These are phyloP conservation scores for Coleophoma eucalyptorum DNA, from an alignment of 2,329 filamentous ascomycete species.

Conservation along the genomic window DNA sequence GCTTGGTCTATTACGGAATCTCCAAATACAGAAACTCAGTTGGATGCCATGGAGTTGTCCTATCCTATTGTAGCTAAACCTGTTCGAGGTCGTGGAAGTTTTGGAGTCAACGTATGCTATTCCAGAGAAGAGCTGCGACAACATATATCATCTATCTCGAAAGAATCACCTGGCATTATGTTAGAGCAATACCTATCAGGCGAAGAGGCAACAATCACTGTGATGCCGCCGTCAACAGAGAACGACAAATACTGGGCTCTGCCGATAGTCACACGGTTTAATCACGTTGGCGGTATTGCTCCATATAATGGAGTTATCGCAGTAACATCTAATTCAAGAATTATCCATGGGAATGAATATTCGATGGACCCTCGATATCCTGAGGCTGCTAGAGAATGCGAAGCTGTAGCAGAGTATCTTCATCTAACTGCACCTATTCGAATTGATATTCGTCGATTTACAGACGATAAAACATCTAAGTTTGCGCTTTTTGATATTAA, in stretches of 20 bases:
- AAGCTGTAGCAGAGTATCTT: conserved; percentile 33
- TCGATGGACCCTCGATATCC: conserved; percentile 27
- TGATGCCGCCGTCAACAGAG: conserved; percentile 40
- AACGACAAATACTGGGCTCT: conserved; percentile 36
- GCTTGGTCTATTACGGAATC: conserved; percentile 28
- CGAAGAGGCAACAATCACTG: conserved; percentile 45
- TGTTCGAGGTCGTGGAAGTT: conserved; percentile 42
- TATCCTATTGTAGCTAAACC: conserved; percentile 45
- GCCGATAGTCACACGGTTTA: conserved; percentile 41
- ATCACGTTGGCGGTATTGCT: conserved; percentile 41
- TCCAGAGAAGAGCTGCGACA: conserved; percentile 22
- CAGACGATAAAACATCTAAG: conserved; percentile 24
- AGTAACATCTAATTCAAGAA: conserved; percentile 41
- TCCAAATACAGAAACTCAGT: conserved; percentile 3
- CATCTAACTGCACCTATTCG: conserved; percentile 39
- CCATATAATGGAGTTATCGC: conserved; percentile 45
- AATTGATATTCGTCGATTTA: conserved; percentile 41
- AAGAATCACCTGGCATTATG: conserved; percentile 34
- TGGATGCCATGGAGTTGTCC: conserved; percentile 13
- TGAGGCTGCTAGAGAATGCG: conserved; percentile 32
- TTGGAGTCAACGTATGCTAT: conserved; percentile 44
- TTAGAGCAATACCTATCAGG: conserved; percentile 44
- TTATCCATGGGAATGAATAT: conserved; percentile 28
- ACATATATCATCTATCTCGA: conserved; percentile 31
- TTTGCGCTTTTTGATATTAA: conserved; percentile 49